phyloP scores from a whole-genome alignment of 371 early-diverging fungal genomes.

The Fennellomyces sp. region DNA sequence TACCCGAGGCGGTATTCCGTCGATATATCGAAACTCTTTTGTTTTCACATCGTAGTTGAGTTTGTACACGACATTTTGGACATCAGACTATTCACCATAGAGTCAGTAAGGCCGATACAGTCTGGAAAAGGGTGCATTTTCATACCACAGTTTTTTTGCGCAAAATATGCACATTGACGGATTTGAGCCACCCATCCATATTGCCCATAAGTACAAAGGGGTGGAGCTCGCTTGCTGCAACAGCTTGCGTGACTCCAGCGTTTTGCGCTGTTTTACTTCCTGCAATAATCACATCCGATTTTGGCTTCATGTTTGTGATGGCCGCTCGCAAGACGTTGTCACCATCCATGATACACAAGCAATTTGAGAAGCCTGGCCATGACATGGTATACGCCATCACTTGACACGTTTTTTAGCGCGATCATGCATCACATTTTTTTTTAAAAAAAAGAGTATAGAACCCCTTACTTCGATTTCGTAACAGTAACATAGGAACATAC shows the following conservation, averaged over 20 bases:
- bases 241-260: neutral
- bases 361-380: constrained; percentile 12
- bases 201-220: constrained; percentile 5
- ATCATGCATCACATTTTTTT: neutral
- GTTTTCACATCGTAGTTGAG: constrained; percentile 15
- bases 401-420: neutral
- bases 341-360: constrained; percentile 10
- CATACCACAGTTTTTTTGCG: constrained; percentile 7
- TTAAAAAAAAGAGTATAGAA: neutral
- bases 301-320: neutral
- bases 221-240: constrained; percentile 16
- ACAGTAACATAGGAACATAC: neutral
- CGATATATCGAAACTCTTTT: constrained; percentile 12
- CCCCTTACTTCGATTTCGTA: constrained; percentile 22
- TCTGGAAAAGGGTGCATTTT: neutral
- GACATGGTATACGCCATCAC: constrained; percentile 1
- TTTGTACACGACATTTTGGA: constrained; percentile 18
- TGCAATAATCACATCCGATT: neutral
- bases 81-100: neutral
- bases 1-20: constrained; percentile 20
- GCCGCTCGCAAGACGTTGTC: constrained; percentile 7
- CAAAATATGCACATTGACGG: constrained; percentile 7
- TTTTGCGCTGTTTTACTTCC: neutral
- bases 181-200: constrained; percentile 20
- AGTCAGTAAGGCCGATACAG: neutral